phyloP scores from a whole-genome alignment of 192 early-diverging fungal genomes.

The Entomortierella lignicola region DNA sequence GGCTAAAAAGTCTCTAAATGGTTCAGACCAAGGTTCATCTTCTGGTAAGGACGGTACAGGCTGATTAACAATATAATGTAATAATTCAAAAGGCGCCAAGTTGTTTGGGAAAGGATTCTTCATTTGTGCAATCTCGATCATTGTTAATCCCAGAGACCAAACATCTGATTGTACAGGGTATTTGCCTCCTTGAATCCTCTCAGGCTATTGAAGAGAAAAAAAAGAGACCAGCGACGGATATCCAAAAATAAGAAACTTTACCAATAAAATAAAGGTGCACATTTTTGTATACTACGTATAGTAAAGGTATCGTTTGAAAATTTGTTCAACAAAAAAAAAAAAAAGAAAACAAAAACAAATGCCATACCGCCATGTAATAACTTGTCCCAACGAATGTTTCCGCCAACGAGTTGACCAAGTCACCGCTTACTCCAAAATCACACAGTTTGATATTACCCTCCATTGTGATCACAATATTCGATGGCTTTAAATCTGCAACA shows the following conservation, averaged over 20 bases:
- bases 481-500: constrained; percentile 64
- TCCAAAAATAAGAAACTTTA: background rate
- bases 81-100: constrained; percentile 91
- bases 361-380: constrained; percentile 92
- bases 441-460: constrained; percentile 94
- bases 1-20: constrained; percentile 78
- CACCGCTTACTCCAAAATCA: constrained; percentile 96
- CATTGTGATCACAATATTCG: constrained; percentile 93
- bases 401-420: constrained; percentile 88
- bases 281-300: too few species aligned
- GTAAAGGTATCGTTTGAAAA: too few species aligned
- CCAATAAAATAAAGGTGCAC: background rate
- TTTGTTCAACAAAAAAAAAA: background rate
- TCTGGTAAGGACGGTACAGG: constrained; percentile 83
- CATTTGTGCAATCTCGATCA: constrained; percentile 94
- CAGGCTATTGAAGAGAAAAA: too few species aligned
- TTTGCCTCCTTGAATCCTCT: constrained; percentile 91
- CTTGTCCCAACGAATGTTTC: constrained; percentile 97
- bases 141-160: constrained; percentile 93
- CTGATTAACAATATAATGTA: constrained; percentile 93
- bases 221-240: background rate
- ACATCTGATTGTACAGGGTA: constrained; percentile 95
- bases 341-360: background rate
- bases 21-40: constrained; percentile 67
- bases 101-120: constrained; percentile 91